Evolutionary conservation across 495 filamentous ascomycete genomes (phyloP).

Genomic region (Penicillium riverlandense): DNA sequence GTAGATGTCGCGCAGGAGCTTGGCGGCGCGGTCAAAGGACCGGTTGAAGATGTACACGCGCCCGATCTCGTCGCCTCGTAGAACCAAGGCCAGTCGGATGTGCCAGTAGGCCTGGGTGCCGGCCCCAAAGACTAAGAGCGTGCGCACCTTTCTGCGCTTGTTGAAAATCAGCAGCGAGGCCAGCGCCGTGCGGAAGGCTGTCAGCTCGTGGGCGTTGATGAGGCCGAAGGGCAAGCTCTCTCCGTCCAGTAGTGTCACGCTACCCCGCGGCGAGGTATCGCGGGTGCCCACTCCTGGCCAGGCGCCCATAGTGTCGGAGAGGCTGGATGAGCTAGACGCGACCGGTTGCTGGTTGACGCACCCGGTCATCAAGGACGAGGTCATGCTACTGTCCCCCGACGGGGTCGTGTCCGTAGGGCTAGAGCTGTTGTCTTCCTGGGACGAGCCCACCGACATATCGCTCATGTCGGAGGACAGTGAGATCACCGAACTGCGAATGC

Average conservation of each 20-base stretch:
- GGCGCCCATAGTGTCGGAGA: conserved; percentile 28
- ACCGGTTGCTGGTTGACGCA: conserved; percentile 31
- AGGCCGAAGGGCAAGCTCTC: conserved; percentile 67
- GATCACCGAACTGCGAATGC: conserved; percentile 22
- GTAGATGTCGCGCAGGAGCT: conserved; percentile 52
- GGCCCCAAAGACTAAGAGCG: conserved; percentile 78
- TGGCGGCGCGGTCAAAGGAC: conserved; percentile 53
- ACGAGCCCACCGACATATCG: conserved; percentile 29
- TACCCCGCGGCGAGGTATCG: conserved; percentile 65
- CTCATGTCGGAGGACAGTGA: conserved; percentile 36
- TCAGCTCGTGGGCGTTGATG: conserved; percentile 78
- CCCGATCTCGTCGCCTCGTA: conserved; percentile 64
- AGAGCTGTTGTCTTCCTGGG: conserved; percentile 21
- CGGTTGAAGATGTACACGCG: conserved; percentile 75
- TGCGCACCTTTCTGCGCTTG: conserved; percentile 61
- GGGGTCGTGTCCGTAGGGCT: conserved; percentile 13
- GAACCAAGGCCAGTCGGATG: conserved; percentile 69
- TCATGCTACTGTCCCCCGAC: conserved; percentile 12
- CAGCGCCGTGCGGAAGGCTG: conserved; percentile 89
- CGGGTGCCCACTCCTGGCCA: conserved; percentile 35
- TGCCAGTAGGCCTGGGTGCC: conserved; percentile 94
- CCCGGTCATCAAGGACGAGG: conserved; percentile 25
- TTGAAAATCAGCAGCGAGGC: conserved; percentile 67
- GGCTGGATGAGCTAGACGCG: conserved; percentile 9
- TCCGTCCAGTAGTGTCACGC: conserved; percentile 64